A percentile compares a stretch with the other conserved stretches of the same genome.
Conservation (phyloP, 2,329 filamentous ascomycete species). For the Penicillium frequentans region DNA sequence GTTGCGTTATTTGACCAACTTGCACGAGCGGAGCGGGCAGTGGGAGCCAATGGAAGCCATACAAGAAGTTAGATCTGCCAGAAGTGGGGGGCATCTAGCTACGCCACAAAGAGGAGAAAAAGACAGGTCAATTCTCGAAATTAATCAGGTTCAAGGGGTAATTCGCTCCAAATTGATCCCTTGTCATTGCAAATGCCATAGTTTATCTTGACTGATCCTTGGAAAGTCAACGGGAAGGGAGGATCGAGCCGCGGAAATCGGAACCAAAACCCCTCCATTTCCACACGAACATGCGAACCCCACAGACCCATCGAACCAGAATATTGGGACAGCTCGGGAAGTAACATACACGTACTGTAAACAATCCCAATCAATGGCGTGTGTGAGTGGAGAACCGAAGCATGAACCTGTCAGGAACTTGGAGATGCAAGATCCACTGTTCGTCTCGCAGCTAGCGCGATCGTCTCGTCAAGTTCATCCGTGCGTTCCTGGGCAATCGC, state of each 20-base stretch:
- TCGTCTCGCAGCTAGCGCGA: neutral
- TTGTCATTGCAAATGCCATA: neutral
- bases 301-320: neutral
- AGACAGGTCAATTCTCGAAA: neutral
- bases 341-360: neutral
- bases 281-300: neutral
- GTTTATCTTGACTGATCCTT: neutral
- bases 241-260: neutral
- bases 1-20: conserved; percentile 1
- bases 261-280: neutral
- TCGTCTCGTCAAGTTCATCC: neutral
- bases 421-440: neutral
- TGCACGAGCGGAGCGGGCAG: neutral
- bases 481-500: neutral
- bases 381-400: neutral
- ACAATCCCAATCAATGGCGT: neutral
- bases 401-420: neutral
- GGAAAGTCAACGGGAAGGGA: neutral
- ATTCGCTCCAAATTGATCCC: neutral
- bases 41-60: neutral
- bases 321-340: neutral
- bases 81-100: neutral
- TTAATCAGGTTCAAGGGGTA: neutral
- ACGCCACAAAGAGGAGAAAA: neutral
- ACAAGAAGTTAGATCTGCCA: neutral